Evolutionary conservation across 2,329 filamentous ascomycete species (phyloP).

Genomic region (Aureobasidium uvarum): DNA sequence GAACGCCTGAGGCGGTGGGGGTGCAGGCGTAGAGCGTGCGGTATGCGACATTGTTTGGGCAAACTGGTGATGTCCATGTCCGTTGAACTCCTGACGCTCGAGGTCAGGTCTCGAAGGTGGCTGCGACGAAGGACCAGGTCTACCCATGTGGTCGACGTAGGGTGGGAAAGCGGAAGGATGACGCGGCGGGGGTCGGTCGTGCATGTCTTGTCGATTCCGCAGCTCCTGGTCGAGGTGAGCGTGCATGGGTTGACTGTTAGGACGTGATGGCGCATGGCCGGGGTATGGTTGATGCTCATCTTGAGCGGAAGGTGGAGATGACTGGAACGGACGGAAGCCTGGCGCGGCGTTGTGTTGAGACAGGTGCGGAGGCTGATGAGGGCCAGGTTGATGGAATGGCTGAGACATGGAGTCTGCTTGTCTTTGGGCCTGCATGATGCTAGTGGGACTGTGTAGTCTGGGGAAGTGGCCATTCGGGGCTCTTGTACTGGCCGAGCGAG

Average conservation of each 20-base stretch:
- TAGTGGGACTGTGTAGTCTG: constrained; percentile 33
- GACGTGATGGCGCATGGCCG: constrained; percentile 31
- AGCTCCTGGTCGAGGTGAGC: constrained; percentile 28
- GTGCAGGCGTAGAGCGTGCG: constrained; percentile 20
- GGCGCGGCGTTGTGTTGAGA: constrained; percentile 30
- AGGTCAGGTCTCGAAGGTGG: constrained; percentile 17
- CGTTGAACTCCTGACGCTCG: constrained; percentile 3
- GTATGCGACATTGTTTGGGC: constrained; percentile 21
- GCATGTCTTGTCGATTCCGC: constrained; percentile 26
- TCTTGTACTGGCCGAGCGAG: constrained; percentile 41
- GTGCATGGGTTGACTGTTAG: constrained; percentile 38
- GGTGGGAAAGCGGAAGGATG: constrained; percentile 18
- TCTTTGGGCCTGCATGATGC: constrained; percentile 7
- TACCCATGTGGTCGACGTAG: constrained; percentile 15
- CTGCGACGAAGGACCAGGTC: constrained; percentile 1
- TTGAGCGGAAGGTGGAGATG: constrained; percentile 36
- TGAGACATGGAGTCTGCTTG: constrained; percentile 20
- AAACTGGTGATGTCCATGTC: neutral
- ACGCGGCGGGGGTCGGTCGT: constrained; percentile 8
- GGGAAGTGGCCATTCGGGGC: constrained; percentile 33
- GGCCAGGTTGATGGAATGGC: constrained; percentile 10
- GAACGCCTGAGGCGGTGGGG: constrained; percentile 24
- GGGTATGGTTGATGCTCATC: constrained; percentile 17
- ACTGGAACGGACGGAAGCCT: constrained; percentile 37
- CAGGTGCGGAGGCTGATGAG: constrained; percentile 19